Conservation (phyloP, 805 yeast genomes). For the Hanseniaspora clermontiae region DNA sequence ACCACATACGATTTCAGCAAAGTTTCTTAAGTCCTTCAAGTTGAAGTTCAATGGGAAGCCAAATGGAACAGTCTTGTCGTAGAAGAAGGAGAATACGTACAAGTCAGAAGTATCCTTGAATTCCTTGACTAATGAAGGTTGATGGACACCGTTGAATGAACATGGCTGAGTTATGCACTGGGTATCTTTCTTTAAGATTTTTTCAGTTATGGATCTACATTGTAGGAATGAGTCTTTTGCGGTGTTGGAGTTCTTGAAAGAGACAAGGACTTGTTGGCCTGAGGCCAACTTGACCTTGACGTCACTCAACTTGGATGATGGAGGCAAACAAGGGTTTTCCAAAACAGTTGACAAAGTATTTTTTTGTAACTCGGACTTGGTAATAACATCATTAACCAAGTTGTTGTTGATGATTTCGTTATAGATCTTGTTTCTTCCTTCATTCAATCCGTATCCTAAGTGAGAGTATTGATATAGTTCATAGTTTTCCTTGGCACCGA, state of each 20-base stretch:
- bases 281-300: slow-evolving; percentile 47
- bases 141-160: slow-evolving; percentile 94
- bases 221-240: slow-evolving; percentile 53
- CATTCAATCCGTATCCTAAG: slow-evolving; percentile 89
- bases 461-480: slow-evolving; percentile 86
- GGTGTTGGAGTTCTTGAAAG: slow-evolving; percentile 50
- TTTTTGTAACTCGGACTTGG: slow-evolving; percentile 24
- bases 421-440: slow-evolving; percentile 79
- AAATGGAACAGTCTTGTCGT: slow-evolving; percentile 84
- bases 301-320: slow-evolving; percentile 47
- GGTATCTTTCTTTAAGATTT: slow-evolving; percentile 68
- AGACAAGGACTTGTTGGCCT: slow-evolving; percentile 38
- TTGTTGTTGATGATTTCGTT: slow-evolving; percentile 44
- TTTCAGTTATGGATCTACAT: slow-evolving; percentile 76
- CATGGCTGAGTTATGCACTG: slow-evolving; percentile 70
- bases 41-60: slow-evolving; percentile 92
- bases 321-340: slow-evolving; percentile 79
- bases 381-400: slow-evolving; percentile 32
- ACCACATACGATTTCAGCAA: slow-evolving; percentile 72
- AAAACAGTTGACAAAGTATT: slow-evolving; percentile 35
- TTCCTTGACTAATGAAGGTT: slow-evolving; percentile 74
- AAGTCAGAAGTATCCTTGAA: slow-evolving; percentile 65
- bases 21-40: slow-evolving; percentile 65
- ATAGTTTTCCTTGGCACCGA: slow-evolving; percentile 65
- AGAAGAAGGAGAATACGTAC: slow-evolving; percentile 86